Base-by-base conservation (phyloP, 1,139 yeast species). In the Debaryomyces sp. region DNA sequence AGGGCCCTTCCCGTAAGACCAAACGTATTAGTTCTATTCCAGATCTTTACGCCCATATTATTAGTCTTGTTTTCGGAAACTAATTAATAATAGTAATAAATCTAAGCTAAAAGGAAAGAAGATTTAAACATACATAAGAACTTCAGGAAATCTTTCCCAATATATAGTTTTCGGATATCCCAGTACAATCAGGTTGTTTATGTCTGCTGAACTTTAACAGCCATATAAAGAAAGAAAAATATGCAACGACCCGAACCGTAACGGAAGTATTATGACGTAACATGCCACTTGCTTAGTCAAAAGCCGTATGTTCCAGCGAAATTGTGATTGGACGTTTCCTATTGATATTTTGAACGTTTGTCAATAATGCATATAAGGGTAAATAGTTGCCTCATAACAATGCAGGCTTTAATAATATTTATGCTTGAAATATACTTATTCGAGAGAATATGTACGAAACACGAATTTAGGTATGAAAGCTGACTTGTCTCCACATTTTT, bases 1-100 rank as follows among this genome's bases (percentile, higher is more conserved):
- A 75, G 68, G 37, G 64, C 55, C 51, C 69, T 66, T 41, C 89
- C 89, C 34, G 63, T 60, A 23, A 80, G 67, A 10, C 87, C 87
- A 41, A 63, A 67, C 18, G 80, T 78, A 56, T 67, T 66, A 30
- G 78, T 73, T 62, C 75, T 72, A 18, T 65, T 21, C 46, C 46
- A 43, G 26, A 46, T 15, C 22, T 37, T 17, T 15, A 48, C 35
- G 9, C 23, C 43, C 54, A 52, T 51, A 15, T 41, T 49, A 39
- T 21, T 21, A 39, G 4, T 13, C 17, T 29, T 21, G 13, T 22
- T 3, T 2, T n/a, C 30, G 7, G 21, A 41, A 41, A 35, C 24
- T 30, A 15, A 10, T 8, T 26, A 36, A 43, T 42, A 40, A 40
- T 40, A 40, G 18, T 27, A 27, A 17, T 27, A 40, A n/a, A 13